Base-by-base conservation (phyloP, 2,329 filamentous ascomycete species). In the Talaromyces sp. region DNA sequence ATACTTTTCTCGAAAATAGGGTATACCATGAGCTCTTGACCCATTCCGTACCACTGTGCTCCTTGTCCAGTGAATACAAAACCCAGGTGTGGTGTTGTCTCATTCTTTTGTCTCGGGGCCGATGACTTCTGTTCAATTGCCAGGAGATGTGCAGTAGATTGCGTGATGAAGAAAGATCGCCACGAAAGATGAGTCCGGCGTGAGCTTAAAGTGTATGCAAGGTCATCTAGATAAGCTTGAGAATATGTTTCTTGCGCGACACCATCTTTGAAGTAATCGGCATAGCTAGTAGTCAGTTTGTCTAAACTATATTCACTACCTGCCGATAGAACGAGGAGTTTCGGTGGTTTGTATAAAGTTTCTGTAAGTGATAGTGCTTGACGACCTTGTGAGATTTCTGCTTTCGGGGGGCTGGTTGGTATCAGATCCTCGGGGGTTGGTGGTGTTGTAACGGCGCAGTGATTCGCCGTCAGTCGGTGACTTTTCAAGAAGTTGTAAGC, bases 11-110 rank as follows among this genome's bases (percentile, higher is more conserved):
- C 33, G 35, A 62, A 62, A 22, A 54, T 11, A 19, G 60, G 35
- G 19, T 54, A 52, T 3, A 39, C 47, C n/a, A 50, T 52, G 19
- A 73, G 41, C 19, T 73, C 59, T 58, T 66, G 61, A 57, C 73
- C 74, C 73, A 78, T 77, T 39, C 73, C 71, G 6, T 72, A 62
- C 63, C 79, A 78, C 37, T 75, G 72, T 17, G 74, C 72, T 6
- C 77, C 78, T 66, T 80, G 77, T 7, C 77, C 77, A 4, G 77
- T 77, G 43, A 78, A 80, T 13, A 73, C 61, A 39, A 43, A 43
- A 22, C 27, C 75, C 7, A 47, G 19, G 22, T n/a, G 43, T 8
- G 43, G 43, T 10, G 19, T 10, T 47, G 10, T 47, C 43, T 47
- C 43, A 13, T 3, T 22, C 19, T 47, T 47, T 7, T 47, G 43